These are phyloP conservation scores for Penicillium taxi DNA, from an alignment of 495 filamentous ascomycete genomes.

Conservation along the genomic window DNA sequence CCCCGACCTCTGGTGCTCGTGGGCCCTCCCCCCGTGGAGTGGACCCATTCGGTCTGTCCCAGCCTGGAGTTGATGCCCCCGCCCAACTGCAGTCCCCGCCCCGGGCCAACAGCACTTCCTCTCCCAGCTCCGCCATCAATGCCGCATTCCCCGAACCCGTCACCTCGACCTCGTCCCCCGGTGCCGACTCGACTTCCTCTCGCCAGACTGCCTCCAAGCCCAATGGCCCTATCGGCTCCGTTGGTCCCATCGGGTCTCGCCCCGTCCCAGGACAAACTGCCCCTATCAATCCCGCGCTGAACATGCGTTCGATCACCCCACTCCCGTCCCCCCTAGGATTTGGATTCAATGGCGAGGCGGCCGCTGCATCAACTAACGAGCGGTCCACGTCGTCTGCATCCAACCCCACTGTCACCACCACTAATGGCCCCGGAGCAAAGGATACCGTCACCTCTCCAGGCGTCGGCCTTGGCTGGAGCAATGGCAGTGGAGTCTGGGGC, in stretches of 20 bases:
- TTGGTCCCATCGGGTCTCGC: conserved; percentile 91
- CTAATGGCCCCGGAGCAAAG: conserved; percentile 29
- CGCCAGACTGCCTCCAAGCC: conserved; percentile 49
- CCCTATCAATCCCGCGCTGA: conserved; percentile 54
- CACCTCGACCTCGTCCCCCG: conserved; percentile 86
- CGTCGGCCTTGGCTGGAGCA: conserved; percentile 62
- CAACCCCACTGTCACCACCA: conserved; percentile 42
- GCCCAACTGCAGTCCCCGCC: conserved; percentile 55
- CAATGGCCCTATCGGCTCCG: conserved; percentile 47
- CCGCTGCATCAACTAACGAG: conserved; percentile 41
- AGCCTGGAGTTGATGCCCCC: conserved; percentile 35
- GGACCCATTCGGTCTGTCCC: conserved; percentile 52
- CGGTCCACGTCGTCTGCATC: conserved; percentile 54
- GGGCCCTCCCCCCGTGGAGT: conserved; percentile 55
- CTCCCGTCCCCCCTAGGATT: conserved; percentile 78
- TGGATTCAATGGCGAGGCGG: conserved; percentile 56
- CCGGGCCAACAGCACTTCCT: conserved; percentile 84
- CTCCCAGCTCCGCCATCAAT: conserved; percentile 58
- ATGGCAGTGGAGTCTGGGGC: conserved; percentile 65
- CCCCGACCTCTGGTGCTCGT: conserved; percentile 45
- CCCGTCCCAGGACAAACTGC: conserved; percentile 47
- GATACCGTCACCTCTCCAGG: conserved; percentile 41
- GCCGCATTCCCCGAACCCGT: conserved; percentile 59
- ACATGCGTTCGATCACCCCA: conserved; percentile 84
- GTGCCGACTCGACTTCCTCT: conserved; percentile 74